Percentiles rank a stretch among this genome's conserved stretches.
These are phyloP conservation scores for Termitomyces sp. DNA, from an alignment of 768 basidiomycete genomes.

Conservation along the genomic window DNA sequence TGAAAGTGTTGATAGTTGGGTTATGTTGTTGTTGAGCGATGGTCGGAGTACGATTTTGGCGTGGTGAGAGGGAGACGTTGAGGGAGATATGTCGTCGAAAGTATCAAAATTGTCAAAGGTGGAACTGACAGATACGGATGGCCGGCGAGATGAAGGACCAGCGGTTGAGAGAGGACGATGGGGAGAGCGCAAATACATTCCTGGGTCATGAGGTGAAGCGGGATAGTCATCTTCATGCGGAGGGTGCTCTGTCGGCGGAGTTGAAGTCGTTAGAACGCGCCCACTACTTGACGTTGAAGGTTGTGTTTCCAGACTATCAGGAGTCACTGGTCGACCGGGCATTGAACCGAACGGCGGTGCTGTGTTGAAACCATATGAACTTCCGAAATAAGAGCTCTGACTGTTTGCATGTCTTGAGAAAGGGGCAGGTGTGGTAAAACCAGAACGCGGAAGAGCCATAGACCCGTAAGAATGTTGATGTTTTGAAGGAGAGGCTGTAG, in stretches of 20 bases:
- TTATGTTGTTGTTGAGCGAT: slow-evolving; percentile 63
- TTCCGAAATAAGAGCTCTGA: slow-evolving; percentile 21
- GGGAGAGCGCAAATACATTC: slow-evolving; percentile 21
- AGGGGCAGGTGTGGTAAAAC: slow-evolving; percentile 21
- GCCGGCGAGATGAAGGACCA: slow-evolving; percentile 24
- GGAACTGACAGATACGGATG: slow-evolving; percentile 30
- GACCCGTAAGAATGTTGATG: slow-evolving; percentile 12
- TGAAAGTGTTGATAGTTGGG: slow-evolving; percentile 81
- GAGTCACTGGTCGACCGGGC: slow-evolving; percentile 36
- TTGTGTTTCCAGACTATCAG: slow-evolving; percentile 48
- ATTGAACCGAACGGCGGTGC: slow-evolving; percentile 12
- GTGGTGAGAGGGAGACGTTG: slow-evolving; percentile 24
- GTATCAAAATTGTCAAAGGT: slow-evolving; percentile 17
- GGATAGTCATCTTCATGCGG: slow-evolving; percentile 17
- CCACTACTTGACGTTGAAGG: slow-evolving; percentile 46
- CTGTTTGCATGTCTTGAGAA: slow-evolving; percentile 19
- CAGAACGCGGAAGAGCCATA: slow-evolving; percentile 15
- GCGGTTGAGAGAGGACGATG: slow-evolving; percentile 1
- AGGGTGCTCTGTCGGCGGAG: slow-evolving; percentile 36
- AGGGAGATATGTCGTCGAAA: slow-evolving; percentile 17
- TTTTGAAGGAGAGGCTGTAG: slow-evolving; percentile 15
- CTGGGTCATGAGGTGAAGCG: slow-evolving; percentile 7
- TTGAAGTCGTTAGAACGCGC: slow-evolving; percentile 37
- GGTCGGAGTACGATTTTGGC: slow-evolving; percentile 64
- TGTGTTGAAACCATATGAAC: slow-evolving; percentile 13